Evolutionary conservation across 129 eudicot genomes (phyloP), one percentile per base, ranked within the genome.

Genomic region (Helianthus tuberosus): DNA sequence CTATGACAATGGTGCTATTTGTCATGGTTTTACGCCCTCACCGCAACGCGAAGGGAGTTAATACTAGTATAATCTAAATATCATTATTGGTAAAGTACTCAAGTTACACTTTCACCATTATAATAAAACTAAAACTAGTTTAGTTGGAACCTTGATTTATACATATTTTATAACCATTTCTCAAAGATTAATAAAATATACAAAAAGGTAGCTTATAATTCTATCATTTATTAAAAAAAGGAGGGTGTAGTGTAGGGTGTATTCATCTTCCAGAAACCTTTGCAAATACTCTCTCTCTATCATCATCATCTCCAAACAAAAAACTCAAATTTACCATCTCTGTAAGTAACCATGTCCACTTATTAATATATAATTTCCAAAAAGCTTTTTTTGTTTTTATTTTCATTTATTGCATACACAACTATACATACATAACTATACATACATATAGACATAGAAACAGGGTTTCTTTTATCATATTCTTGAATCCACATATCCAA

Each of bases 301-400:
- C 66, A 77, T 77, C 77, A 50, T 62, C 49, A 62, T 47, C 75
- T 58, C 58, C 27, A n/a, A 50, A 63, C 47, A 71, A 78, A 53
- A 52, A 62, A 62, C 82, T 77, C 77, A 39, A 61, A n/a, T 72
- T 72, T 65, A 79, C 83, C 78, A 46, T 79, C 61, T 72, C 73
- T 71, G 11, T 29, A 64, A 53, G 47, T 68, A 64, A 53, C 68
- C 73, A 51, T 70, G 15, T 8, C 78, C 68, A 78, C 77, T 72
- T 79, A 79, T 78, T 29, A 64, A 63, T 53, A 41, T 11, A 71
- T 64, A 39, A 25, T 79, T 78, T 64, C 77, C 23, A 72, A 79
- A 79, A 78, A 72, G 73, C 68, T 32, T 55, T 49, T 79, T 79
- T 72, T 79, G 83, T 72, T 79, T 72, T 54, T 53, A 71, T 64